Conservation (phyloP, 768 basidiomycete genomes). For the Candolleomyces aberdarensis region DNA sequence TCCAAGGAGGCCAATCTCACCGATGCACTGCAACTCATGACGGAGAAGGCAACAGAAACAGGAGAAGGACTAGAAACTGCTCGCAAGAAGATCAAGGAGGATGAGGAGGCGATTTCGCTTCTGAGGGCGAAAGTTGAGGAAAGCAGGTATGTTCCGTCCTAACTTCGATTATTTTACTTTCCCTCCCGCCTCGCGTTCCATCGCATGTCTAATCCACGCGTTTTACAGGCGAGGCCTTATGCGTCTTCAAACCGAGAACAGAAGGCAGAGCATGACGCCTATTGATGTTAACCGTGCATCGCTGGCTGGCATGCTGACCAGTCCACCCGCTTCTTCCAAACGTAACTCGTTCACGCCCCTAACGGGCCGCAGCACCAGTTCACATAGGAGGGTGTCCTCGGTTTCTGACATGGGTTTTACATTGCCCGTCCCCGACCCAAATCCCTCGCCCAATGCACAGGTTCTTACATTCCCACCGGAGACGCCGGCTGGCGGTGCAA, state of each 20-base stretch:
- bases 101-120: slow-evolving; percentile 73
- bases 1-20: slow-evolving; percentile 56
- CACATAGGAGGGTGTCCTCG: slow-evolving; percentile 72
- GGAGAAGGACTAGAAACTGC: slow-evolving; percentile 56
- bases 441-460: slow-evolving; percentile 33
- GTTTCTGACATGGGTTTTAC: slow-evolving; percentile 55
- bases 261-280: slow-evolving; percentile 55
- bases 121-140: slow-evolving; percentile 85
- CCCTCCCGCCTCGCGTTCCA: neutral
- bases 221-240: slow-evolving; percentile 71
- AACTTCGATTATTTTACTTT: neutral
- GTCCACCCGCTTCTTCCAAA: slow-evolving; percentile 51
- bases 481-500: slow-evolving; percentile 21
- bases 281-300: slow-evolving; percentile 55
- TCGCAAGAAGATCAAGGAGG: slow-evolving; percentile 56
- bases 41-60: slow-evolving; percentile 57
- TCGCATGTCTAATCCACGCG: neutral
- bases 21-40: slow-evolving; percentile 61
- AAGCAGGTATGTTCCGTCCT: slow-evolving; percentile 55
- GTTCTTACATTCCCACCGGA: slow-evolving; percentile 28
- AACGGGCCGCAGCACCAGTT: slow-evolving; percentile 50
- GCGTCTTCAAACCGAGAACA: slow-evolving; percentile 78
- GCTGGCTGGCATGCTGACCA: slow-evolving; percentile 27
- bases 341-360: slow-evolving; percentile 76
- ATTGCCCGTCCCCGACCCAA: slow-evolving; percentile 24